Percentiles rank a stretch among this genome's conserved stretches.
Conservation (phyloP, 345 rosid species). For the Melaleuca quinquenervia region DNA sequence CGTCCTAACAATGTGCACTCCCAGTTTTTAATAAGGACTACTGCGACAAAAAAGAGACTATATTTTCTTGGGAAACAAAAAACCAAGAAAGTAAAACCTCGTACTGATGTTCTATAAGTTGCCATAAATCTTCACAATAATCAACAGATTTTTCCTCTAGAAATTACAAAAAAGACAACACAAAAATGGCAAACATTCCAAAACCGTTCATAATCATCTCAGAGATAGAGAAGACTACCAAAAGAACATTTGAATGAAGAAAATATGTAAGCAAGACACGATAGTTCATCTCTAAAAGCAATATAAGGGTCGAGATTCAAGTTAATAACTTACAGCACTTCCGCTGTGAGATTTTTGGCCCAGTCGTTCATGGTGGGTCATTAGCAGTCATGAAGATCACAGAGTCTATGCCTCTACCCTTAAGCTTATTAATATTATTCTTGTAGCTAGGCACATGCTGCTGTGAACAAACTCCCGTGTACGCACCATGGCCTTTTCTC, state of each 20-base stretch:
- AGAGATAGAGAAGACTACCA: no score
- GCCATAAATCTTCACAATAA: not conserved
- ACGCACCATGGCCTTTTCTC: conserved; percentile 29
- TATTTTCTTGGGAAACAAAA: no score
- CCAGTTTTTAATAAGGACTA: no score
- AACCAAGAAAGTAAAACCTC: no score
- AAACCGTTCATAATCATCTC: no score
- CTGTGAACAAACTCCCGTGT: conserved; percentile 79
- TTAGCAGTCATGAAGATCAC: conserved; percentile 67
- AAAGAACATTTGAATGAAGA: not conserved
- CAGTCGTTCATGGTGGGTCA: conserved; percentile 51
- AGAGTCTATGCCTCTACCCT: conserved; percentile 75
- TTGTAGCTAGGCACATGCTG: conserved; percentile 93
- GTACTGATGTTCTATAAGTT: not conserved
- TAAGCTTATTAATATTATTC: conserved; percentile 32
- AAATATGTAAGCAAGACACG: not conserved
- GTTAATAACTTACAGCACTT: conserved; percentile 35
- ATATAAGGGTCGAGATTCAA: not conserved
- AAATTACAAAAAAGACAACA: not conserved
- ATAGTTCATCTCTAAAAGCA: not conserved
- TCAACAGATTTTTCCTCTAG: not conserved
- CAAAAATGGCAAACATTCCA: no score
- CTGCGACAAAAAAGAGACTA: no score
- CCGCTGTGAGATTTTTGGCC: conserved; percentile 68
- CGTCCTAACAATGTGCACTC: no score